phyloP scores from a whole-genome alignment of 2,329 filamentous ascomycete genomes.

The Talaromyces marneffei region DNA sequence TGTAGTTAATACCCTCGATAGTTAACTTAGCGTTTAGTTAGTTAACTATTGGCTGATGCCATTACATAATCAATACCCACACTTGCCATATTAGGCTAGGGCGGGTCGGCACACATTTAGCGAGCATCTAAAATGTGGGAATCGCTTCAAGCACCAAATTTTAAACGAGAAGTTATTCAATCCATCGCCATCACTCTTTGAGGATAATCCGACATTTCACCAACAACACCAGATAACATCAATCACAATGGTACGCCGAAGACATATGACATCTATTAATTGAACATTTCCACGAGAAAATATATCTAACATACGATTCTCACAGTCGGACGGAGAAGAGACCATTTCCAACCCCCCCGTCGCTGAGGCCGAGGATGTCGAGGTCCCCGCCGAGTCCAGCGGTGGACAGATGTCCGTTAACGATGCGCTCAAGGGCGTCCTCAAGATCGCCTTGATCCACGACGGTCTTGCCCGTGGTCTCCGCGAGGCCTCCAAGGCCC shows the following conservation, averaged over 20 bases:
- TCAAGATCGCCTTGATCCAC: slow-evolving; percentile 99
- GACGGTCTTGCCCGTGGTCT: slow-evolving; percentile 98
- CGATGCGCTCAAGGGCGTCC: slow-evolving; percentile 96
- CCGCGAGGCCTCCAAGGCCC: slow-evolving; percentile 96
- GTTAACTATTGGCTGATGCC: not conserved
- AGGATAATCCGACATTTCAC: slow-evolving; percentile 48
- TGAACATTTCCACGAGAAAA: not conserved
- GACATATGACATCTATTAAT: not conserved
- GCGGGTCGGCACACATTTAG: slow-evolving; percentile 13
- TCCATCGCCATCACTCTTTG: slow-evolving; percentile 39
- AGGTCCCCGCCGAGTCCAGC: slow-evolving; percentile 85
- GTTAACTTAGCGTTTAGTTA: no score
- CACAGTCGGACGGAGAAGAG: slow-evolving; percentile 99
- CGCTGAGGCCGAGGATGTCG: slow-evolving; percentile 78
- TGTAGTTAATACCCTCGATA: no score
- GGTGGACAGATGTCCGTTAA: slow-evolving; percentile 88
- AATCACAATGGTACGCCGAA: slow-evolving; percentile 41
- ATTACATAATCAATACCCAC: not conserved
- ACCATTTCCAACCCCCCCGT: slow-evolving; percentile 64
- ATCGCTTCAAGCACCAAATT: not conserved
- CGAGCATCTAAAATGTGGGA: slow-evolving; percentile 9
- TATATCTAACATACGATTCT: not conserved
- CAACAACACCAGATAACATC: slow-evolving; percentile 26
- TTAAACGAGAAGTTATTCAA: not conserved
- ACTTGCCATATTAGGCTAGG: slow-evolving; percentile 9